A percentile compares a stretch with the other conserved stretches of the same genome.
These are phyloP conservation scores for Microbotryum saponariae DNA, from an alignment of 1,284 basidiomycete species.

Conservation along the genomic window DNA sequence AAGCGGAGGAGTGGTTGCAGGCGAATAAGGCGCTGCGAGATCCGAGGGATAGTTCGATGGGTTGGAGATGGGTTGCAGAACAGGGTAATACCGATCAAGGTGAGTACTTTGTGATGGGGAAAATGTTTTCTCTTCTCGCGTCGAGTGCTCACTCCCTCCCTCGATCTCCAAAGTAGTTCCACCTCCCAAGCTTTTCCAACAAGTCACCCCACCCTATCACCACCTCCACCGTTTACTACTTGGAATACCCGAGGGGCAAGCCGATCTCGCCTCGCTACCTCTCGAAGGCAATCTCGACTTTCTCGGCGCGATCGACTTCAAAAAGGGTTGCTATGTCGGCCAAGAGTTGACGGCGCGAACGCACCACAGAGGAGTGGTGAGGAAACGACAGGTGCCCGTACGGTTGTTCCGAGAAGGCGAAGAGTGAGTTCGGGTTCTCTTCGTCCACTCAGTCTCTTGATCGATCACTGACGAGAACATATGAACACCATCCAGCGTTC, in stretches of 20 bases:
- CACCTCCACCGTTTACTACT: conserved; percentile 67
- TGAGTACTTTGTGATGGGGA: not conserved
- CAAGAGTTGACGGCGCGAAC: conserved; percentile 96
- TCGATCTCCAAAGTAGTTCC: not conserved
- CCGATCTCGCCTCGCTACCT: conserved; percentile 78
- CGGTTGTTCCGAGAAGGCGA: conserved; percentile 42
- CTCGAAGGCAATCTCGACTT: conserved; percentile 89
- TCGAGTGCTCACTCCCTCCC: not conserved
- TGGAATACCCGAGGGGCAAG: conserved; percentile 78
- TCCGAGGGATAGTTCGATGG: conserved; percentile 68
- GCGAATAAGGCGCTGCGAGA: conserved; percentile 48
- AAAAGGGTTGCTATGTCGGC: conserved; percentile 96
- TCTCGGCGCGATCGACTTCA: conserved; percentile 92
- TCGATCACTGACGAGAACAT: not conserved
- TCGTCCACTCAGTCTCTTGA: not conserved
- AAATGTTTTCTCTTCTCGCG: not conserved
- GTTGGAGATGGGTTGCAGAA: conserved; percentile 49
- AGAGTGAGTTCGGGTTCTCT: conserved; percentile 13
- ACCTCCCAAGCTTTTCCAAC: conserved; percentile 15
- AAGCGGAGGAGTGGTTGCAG: conserved; percentile 35
- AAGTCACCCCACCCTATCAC: conserved; percentile 47
- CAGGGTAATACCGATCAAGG: not conserved
- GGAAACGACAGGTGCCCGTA: conserved; percentile 85
- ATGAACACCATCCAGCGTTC: conserved; percentile 12
- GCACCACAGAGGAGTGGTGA: conserved; percentile 84